Conservation (phyloP, 768 basidiomycete genomes). For the Favolaschia claudopus region DNA sequence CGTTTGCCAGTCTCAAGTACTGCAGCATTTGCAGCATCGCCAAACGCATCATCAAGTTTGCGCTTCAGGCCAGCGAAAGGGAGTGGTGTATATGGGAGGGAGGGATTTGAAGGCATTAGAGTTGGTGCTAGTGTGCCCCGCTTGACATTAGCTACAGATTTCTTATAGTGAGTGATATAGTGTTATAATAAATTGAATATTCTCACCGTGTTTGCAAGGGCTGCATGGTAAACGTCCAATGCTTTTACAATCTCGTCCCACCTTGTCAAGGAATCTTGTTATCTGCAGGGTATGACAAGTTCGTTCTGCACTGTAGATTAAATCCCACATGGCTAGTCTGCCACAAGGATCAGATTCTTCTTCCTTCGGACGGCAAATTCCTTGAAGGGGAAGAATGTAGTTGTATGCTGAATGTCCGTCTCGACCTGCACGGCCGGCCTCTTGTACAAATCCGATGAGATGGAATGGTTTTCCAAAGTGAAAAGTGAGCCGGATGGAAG, state of each 20-base stretch:
- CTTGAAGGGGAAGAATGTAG: not conserved
- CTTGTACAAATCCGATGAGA: conserved; percentile 31
- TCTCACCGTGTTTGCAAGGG: not conserved
- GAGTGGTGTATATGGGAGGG: not conserved
- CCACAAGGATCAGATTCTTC: not conserved
- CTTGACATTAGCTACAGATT: not conserved
- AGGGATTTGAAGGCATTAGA: too few species aligned
- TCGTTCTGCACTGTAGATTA: not conserved
- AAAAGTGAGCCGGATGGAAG: conserved; percentile 23
- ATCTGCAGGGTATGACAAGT: not conserved
- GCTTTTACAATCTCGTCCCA: not conserved
- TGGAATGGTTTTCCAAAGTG: conserved; percentile 31
- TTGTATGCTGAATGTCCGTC: conserved; percentile 11
- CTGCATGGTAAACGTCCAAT: not conserved
- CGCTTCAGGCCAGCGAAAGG: not conserved
- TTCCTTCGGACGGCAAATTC: not conserved
- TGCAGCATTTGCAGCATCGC: not conserved
- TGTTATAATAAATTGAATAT: not conserved
- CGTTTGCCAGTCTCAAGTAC: not conserved
- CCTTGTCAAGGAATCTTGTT: not conserved
- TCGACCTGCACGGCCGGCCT: conserved; percentile 27
- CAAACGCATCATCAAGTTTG: not conserved
- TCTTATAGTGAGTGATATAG: not conserved
- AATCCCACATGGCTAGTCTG: not conserved
- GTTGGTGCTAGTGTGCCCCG: too few species aligned